Evolutionary conservation across 495 filamentous ascomycete genomes (phyloP), one percentile per base, ranked within the genome.

Genomic region (Polyplosphaeria fusca): DNA sequence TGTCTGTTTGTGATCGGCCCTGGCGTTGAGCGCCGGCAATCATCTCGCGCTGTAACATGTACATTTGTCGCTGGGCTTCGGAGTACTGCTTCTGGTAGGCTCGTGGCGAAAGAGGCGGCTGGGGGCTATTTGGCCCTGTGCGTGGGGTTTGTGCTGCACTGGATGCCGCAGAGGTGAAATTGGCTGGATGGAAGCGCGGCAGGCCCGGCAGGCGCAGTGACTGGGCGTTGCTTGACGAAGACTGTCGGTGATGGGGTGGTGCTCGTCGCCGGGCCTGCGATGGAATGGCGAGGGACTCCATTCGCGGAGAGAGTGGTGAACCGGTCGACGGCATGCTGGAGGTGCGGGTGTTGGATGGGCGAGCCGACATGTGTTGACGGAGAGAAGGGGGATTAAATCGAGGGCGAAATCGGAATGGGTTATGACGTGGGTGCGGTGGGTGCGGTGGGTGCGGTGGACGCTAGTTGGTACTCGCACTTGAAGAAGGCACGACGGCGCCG

Each of bases 121-220:
- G 69, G 25, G 67, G 58, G 22, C 54, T 61, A 44, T 48, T 65
- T 9, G 45, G 43, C 20, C 58, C 64, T 3, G 66, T 52, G 13
- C 51, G 57, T 16, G 71, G 66, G 0, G 70, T 70, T 9, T 19
- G 55, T 30, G 65, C 52, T 0, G 47, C 28, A 51, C 64, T 69
- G 25, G 66, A 67, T 38, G 23, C 35, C 18, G 68, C 65, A 12
- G 65, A 56, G 2, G 66, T 65, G 52, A 63, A 74, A 58, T 73
- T 71, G 42, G 71, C 69, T 1, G 72, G 72, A 50, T 74, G 72
- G 63, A 73, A 74, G 22, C 70, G 68, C n/a, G 72, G 72, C 14
- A 74, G 61, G 2, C 64, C 61, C 3, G 68, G 67, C 2, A 74
- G 67, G 39, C 67, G 61, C 14, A 73, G 60, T n/a, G 61, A 52